phyloP scores from a whole-genome alignment of 768 basidiomycete species.

The Lactarius tabidus region DNA sequence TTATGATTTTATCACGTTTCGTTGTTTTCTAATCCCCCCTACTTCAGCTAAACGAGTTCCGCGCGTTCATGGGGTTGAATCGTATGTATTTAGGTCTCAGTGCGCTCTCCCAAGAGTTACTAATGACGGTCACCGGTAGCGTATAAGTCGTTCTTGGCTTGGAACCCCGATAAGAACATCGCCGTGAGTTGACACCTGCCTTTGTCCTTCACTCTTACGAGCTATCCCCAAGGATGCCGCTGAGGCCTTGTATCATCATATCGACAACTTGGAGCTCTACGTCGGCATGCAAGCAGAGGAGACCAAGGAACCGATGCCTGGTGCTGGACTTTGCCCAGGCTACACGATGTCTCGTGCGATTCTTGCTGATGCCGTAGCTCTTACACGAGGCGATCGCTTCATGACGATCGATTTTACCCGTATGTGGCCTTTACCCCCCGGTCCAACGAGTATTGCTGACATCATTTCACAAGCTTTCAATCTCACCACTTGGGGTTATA shows the following conservation, averaged over 20 bases:
- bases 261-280: conserved; percentile 78
- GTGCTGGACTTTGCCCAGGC: conserved; percentile 76
- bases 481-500: conserved; percentile 75
- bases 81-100: conserved; percentile 37
- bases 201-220: neutral
- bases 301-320: conserved; percentile 56
- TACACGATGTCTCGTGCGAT: conserved; percentile 86
- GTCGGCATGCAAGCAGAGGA: conserved; percentile 56
- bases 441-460: neutral
- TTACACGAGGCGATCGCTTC: conserved; percentile 77
- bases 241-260: conserved; percentile 59
- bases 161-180: conserved; percentile 35
- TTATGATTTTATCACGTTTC: neutral
- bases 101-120: neutral
- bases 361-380: conserved; percentile 68
- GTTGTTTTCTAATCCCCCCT: neutral
- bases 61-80: conserved; percentile 64
- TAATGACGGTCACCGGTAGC: conserved; percentile 9
- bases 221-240: conserved; percentile 49
- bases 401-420: conserved; percentile 75
- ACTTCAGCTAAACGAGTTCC: conserved; percentile 27
- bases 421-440: conserved; percentile 34
- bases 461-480: conserved; percentile 49
- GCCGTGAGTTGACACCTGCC: conserved; percentile 19
- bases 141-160: conserved; percentile 30